Conservation (phyloP, 2,329 filamentous ascomycete species). For the Aspergillus fijiensis region DNA sequence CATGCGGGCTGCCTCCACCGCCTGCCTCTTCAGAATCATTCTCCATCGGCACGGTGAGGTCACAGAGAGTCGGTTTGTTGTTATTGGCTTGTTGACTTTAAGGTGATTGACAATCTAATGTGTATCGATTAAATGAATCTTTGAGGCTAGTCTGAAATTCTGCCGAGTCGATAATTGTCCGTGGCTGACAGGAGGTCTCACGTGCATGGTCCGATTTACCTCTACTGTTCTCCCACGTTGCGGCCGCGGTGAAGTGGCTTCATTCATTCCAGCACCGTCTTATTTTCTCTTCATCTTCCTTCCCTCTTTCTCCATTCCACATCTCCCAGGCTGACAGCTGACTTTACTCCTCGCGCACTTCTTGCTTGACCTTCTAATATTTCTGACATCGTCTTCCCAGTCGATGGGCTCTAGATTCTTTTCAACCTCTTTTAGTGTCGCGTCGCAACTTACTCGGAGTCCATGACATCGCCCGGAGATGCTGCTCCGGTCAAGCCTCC, state of each 20-base stretch:
- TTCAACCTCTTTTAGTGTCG: slow-evolving; percentile 16
- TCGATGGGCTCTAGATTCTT: slow-evolving; percentile 33
- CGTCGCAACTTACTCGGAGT: slow-evolving; percentile 39
- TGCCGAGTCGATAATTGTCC: not conserved
- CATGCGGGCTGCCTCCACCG: not conserved
- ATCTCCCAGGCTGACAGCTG: not conserved
- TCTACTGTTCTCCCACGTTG: slow-evolving; percentile 16
- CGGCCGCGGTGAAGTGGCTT: slow-evolving; percentile 20
- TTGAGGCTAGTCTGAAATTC: too few species aligned
- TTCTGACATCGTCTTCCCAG: slow-evolving; percentile 6
- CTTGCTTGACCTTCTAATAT: not conserved
- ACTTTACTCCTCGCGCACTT: not conserved
- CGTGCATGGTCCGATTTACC: slow-evolving; percentile 4
- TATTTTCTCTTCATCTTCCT: not conserved
- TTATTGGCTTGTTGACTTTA: not conserved
- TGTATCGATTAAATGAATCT: too few species aligned
- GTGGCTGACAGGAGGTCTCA: not conserved
- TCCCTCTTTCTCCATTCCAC: not conserved
- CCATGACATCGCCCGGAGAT: slow-evolving; percentile 69
- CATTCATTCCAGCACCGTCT: slow-evolving; percentile 11
- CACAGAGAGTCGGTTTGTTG: not conserved
- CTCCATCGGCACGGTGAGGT: not conserved
- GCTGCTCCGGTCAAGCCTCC: slow-evolving; percentile 65
- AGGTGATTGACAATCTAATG: not conserved
- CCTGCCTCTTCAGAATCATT: not conserved